These are phyloP conservation scores for Trichophyton simii DNA, from an alignment of 2,329 filamentous ascomycete species.

Conservation along the genomic window DNA sequence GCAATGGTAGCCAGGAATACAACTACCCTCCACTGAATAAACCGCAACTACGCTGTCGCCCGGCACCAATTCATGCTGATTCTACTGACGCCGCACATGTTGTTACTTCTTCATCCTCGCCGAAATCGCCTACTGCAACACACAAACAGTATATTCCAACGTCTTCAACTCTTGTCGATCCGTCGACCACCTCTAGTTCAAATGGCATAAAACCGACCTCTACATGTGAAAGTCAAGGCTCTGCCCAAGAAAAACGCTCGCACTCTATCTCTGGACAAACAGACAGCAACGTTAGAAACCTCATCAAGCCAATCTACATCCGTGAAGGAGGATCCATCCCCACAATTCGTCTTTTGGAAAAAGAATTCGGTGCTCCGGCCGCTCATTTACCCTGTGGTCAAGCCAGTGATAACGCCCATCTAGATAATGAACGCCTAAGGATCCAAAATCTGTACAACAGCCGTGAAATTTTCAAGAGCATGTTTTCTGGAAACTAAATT, in stretches of 20 bases:
- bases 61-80: conserved; percentile 21
- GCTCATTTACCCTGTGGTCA: conserved; percentile 91
- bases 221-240: neutral
- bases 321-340: conserved; percentile 92
- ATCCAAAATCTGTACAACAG: conserved; percentile 82
- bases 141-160: conserved; percentile 5
- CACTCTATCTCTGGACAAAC: too few species aligned
- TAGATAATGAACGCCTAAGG: conserved; percentile 88
- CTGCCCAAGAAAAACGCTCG: neutral
- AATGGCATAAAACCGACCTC: neutral
- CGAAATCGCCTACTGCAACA: neutral
- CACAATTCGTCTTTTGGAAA: conserved; percentile 84
- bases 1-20: conserved; percentile 20
- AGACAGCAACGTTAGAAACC: neutral
- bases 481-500: conserved; percentile 61
- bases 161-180: conserved; percentile 11
- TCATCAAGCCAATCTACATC: conserved; percentile 63
- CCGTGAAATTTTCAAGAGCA: conserved; percentile 75
- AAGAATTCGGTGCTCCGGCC: conserved; percentile 81
- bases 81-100: conserved; percentile 29
- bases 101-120: conserved; percentile 22
- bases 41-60: conserved; percentile 8
- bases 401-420: conserved; percentile 82
- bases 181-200: neutral
- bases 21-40: conserved; percentile 23